Percentiles rank a stretch among this genome's conserved stretches.
These are phyloP conservation scores for Blumeriella jaapii DNA, from an alignment of 2,329 filamentous ascomycete genomes.

Conservation along the genomic window DNA sequence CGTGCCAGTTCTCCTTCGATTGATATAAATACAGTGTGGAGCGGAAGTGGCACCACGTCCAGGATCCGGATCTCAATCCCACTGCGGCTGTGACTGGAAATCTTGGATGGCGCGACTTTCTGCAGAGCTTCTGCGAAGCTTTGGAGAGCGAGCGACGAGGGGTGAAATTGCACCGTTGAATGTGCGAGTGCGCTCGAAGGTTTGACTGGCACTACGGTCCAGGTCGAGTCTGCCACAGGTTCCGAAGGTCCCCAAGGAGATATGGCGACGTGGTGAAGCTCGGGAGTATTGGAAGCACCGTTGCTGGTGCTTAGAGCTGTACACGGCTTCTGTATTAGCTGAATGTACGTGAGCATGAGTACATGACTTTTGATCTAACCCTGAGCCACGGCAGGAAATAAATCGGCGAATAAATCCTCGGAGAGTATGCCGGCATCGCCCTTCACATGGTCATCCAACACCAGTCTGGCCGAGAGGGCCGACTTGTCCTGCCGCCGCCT, in stretches of 20 bases:
- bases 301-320: slow-evolving; percentile 18
- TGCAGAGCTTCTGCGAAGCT: slow-evolving; percentile 66
- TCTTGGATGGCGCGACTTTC: slow-evolving; percentile 62
- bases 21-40: slow-evolving; percentile 80
- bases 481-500: slow-evolving; percentile 57
- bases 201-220: slow-evolving; percentile 75
- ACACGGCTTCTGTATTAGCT: slow-evolving; percentile 7
- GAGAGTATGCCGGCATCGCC: slow-evolving; percentile 80
- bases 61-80: slow-evolving; percentile 76
- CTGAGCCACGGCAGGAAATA: slow-evolving; percentile 54
- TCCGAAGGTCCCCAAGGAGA: slow-evolving; percentile 58
- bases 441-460: slow-evolving; percentile 76
- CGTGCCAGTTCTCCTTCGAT: slow-evolving; percentile 71
- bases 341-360: too few species aligned
- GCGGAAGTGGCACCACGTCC: slow-evolving; percentile 65
- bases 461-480: slow-evolving; percentile 65
- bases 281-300: slow-evolving; percentile 24
- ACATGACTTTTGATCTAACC: slow-evolving; percentile 33
- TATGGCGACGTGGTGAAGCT: slow-evolving; percentile 55
- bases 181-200: slow-evolving; percentile 53
- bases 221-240: slow-evolving; percentile 50
- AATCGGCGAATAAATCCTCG: slow-evolving; percentile 70
- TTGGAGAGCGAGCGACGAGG: slow-evolving; percentile 62
- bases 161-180: slow-evolving; percentile 70
- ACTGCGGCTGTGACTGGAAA: slow-evolving; percentile 58